Percentiles rank a stretch among this genome's conserved stretches.
These are phyloP conservation scores for Phytophthora hibernalis DNA, from an alignment of 352 stramenopile species.

Conservation along the genomic window DNA sequence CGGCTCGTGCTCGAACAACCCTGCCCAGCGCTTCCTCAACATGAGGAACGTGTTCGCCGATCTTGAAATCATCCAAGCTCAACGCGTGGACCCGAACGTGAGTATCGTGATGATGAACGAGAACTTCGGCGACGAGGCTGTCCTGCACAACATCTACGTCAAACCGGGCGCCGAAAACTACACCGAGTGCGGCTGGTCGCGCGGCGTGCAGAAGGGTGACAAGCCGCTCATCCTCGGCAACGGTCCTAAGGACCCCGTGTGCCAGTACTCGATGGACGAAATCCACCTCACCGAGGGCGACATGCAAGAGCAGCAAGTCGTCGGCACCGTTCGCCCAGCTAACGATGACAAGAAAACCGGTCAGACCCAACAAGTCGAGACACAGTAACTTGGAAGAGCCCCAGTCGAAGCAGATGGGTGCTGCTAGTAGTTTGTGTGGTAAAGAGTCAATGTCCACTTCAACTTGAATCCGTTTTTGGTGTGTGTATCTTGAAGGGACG, in stretches of 20 bases:
- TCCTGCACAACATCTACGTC: conserved; percentile 46
- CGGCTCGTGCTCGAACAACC: conserved; percentile 41
- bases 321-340: conserved; percentile 13
- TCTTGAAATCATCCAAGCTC: conserved; percentile 42
- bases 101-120: conserved; percentile 58
- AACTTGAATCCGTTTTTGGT: conserved; percentile 9
- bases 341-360: conserved; percentile 10
- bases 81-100: conserved; percentile 45
- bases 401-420: not conserved
- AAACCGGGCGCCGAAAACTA: conserved; percentile 21
- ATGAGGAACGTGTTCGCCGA: conserved; percentile 42
- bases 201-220: conserved; percentile 20
- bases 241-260: conserved; percentile 35
- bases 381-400: not conserved
- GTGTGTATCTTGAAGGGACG: conserved; percentile 19
- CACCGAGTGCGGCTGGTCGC: conserved; percentile 23
- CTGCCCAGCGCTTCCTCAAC: conserved; percentile 46
- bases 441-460: conserved; percentile 11
- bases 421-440: conserved; percentile 7
- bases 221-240: conserved; percentile 42
- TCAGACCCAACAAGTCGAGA: not conserved
- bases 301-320: conserved; percentile 12
- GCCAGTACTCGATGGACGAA: conserved; percentile 34
- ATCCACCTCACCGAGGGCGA: conserved; percentile 21
- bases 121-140: conserved; percentile 46